Evolutionary conservation across 306 rosid genomes (phyloP), one percentile per base, ranked within the genome.

Genomic region (Rubus parviflorus): DNA sequence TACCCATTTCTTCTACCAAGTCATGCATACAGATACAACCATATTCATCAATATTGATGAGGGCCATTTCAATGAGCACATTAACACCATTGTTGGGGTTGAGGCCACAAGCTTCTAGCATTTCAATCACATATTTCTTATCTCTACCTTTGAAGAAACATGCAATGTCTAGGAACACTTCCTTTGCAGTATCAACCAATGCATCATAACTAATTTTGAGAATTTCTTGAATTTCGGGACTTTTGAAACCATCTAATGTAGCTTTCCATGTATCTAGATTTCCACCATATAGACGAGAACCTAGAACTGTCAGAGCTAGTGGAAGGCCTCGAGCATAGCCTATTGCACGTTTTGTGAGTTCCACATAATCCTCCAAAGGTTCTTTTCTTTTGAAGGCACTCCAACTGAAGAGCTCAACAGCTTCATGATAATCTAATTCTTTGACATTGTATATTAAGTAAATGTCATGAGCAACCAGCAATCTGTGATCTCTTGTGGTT

Each of bases 151-250:
- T 72, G n/a, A 85, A 79, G 80, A 85, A 85, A 40, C 80, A 81
- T 43, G 88, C 85, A 71, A 85, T 30, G 35, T 78, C 3, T 81
- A 85, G 81, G 25, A 81, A 81, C 25, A 81, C 77, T 7, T 79
- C 73, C 3, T 68, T 67, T 16, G 46, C 81, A 52, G 43, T 9
- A 0, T 79, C 79, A 4, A 75, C 81, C 81, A 85, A 72, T 43
- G 71, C 72, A 38, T 67, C 74, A 72, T 16, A 85, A 67, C 85
- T 85, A n/a, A 78, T 52, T 75, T 81, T 67, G 35, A 84, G 87
- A 14, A 84, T 82, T 77, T 54, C 79, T 14, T 82, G 88, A 58
- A 84, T 83, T 63, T 82, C 80, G n/a, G 88, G 86, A 58, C 51
- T 66, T 42, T 41, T 19, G 51, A 17, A n/a, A 40, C 71, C 45